phyloP scores from a whole-genome alignment of 495 filamentous ascomycete genomes.

The Talaromyces adpressus region DNA sequence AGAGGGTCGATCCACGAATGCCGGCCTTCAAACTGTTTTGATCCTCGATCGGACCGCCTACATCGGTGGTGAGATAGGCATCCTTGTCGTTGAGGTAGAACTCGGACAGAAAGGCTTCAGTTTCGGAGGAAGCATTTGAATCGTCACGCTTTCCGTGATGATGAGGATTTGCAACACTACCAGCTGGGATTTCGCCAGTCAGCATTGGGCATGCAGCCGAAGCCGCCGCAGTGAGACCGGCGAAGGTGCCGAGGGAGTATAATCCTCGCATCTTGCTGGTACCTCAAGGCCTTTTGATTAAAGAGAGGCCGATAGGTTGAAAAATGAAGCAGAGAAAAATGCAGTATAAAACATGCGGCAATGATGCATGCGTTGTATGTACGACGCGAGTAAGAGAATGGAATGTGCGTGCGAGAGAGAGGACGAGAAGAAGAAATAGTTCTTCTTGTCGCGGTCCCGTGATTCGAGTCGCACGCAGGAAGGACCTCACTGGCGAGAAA shows the following conservation, averaged over 20 bases:
- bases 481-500: neutral
- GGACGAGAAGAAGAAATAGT: neutral
- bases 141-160: conserved; percentile 13
- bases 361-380: neutral
- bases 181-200: conserved; percentile 24
- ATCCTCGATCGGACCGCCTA: conserved; percentile 67
- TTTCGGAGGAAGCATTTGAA: conserved; percentile 23
- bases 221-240: conserved; percentile 12
- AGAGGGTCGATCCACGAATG: conserved; percentile 61
- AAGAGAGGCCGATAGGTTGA: neutral
- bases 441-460: neutral
- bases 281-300: neutral
- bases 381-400: neutral
- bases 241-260: neutral
- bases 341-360: neutral
- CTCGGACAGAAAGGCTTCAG: conserved; percentile 44
- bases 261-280: neutral
- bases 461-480: neutral
- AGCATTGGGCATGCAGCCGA: conserved; percentile 33
- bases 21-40: conserved; percentile 65
- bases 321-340: neutral
- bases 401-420: neutral
- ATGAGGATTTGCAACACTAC: conserved; percentile 10
- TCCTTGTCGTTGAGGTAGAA: conserved; percentile 59
- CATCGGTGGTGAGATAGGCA: conserved; percentile 61